These are phyloP conservation scores for Pseudogymnoascus sp. DNA, from an alignment of 2,329 filamentous ascomycete genomes.

Conservation along the genomic window DNA sequence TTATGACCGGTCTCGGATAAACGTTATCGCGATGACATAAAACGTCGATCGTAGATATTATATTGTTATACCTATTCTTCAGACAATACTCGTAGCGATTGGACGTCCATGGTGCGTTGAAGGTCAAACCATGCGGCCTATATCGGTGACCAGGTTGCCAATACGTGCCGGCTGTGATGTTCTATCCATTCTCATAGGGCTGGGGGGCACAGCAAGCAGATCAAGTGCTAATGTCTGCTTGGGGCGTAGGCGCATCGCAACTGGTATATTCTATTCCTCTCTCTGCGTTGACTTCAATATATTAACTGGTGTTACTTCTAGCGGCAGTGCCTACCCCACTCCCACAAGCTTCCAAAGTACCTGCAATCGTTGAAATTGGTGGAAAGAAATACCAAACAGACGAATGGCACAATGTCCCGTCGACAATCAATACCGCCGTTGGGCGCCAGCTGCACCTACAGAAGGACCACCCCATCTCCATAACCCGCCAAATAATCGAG, in stretches of 20 bases:
- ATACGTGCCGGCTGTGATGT: conserved; percentile 19
- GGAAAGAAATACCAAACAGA: conserved; percentile 61
- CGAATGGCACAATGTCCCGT: conserved; percentile 76
- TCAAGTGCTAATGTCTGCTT: conserved; percentile 18
- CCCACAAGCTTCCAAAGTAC: background rate
- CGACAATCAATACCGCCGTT: conserved; percentile 66
- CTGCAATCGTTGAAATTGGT: conserved; percentile 14
- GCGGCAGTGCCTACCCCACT: background rate
- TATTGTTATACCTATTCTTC: background rate
- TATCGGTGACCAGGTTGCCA: conserved; percentile 13
- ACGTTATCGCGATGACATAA: background rate
- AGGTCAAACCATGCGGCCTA: conserved; percentile 21
- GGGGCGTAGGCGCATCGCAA: conserved; percentile 25
- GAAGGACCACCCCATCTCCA: conserved; percentile 78
- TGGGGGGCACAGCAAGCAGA: conserved; percentile 16
- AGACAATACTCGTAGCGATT: background rate
- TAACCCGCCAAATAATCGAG: conserved; percentile 88
- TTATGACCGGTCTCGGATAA: background rate
- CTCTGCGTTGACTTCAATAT: background rate
- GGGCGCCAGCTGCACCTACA: conserved; percentile 81
- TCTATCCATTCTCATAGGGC: conserved; percentile 22
- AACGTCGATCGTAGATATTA: background rate
- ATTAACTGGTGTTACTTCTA: background rate
- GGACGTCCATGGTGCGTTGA: conserved; percentile 1
- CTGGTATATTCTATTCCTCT: conserved; percentile 17